phyloP scores from a whole-genome alignment of 2,329 filamentous ascomycete species.

The Beauveria sp. region DNA sequence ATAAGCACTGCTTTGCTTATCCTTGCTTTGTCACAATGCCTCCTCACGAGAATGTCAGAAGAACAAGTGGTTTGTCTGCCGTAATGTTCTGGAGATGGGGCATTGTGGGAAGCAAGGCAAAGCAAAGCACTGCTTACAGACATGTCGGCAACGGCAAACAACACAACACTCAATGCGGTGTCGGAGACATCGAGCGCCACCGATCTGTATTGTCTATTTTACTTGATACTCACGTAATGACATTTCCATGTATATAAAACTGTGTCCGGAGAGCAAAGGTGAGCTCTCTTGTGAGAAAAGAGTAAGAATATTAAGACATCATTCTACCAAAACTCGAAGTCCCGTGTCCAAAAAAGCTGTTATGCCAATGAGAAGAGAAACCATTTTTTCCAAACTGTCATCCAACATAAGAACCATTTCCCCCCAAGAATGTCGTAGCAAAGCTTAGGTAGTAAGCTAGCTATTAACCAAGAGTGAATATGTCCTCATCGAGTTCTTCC shows the following conservation, averaged over 20 bases:
- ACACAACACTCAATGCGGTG: no score
- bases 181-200: no score
- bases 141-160: no score
- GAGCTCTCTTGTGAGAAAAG: not conserved
- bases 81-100: no score
- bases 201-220: not conserved
- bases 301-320: not conserved
- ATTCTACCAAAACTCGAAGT: not conserved
- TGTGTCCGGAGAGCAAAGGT: not conserved
- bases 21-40: no score
- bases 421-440: not conserved
- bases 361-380: slow-evolving; percentile 3
- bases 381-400: not conserved
- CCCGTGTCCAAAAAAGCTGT: not conserved
- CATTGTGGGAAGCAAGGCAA: no score
- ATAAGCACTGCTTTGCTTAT: no score
- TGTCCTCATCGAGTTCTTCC: not conserved
- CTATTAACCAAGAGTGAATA: not conserved
- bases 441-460: not conserved
- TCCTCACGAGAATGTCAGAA: no score
- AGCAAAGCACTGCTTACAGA: no score
- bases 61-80: no score
- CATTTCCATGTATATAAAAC: not conserved
- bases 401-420: not conserved
- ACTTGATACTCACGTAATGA: no score